Conservation (phyloP, 176 grass and related monocot species). For the Ananas comosus region DNA sequence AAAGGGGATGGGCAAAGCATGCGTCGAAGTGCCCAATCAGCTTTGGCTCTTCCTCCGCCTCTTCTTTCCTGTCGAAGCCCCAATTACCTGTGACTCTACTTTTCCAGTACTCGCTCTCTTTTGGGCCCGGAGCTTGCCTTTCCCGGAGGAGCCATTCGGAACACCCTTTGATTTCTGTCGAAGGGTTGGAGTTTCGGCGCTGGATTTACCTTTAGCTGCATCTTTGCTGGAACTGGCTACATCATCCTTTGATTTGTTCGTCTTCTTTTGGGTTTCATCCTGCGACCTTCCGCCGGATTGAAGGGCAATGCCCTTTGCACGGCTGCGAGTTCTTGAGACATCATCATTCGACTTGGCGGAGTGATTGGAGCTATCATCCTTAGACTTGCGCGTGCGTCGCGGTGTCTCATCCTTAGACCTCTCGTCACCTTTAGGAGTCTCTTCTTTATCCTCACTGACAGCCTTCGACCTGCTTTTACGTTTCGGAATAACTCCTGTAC, state of each 20-base stretch:
- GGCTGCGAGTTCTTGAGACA: neutral
- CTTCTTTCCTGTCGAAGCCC: conserved; percentile 30
- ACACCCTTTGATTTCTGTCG: conserved; percentile 17
- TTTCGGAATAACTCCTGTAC: conserved; percentile 20
- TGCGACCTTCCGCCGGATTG: conserved; percentile 4
- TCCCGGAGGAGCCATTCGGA: conserved; percentile 7
- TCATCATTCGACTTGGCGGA: neutral
- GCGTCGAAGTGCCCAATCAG: conserved; percentile 10
- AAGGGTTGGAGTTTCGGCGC: conserved; percentile 31
- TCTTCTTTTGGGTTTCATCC: conserved; percentile 25
- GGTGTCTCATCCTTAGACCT: conserved; percentile 18
- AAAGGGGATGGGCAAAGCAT: neutral
- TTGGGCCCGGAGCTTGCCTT: neutral
- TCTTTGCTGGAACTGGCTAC: conserved; percentile 11
- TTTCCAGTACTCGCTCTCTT: conserved; percentile 6
- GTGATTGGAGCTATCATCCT: conserved; percentile 16
- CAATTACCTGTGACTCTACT: conserved; percentile 15
- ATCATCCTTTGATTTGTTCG: conserved; percentile 34
- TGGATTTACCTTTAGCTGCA: conserved; percentile 28
- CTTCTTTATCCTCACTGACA: conserved; percentile 18
- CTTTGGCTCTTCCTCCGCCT: conserved; percentile 23
- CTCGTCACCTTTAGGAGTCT: conserved; percentile 13
- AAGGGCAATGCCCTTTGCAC: conserved; percentile 3
- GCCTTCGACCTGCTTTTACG: conserved; percentile 37
- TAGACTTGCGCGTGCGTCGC: conserved; percentile 23